phyloP scores from a whole-genome alignment of 768 basidiomycete genomes.

The Symmetrospora coprosmae region DNA sequence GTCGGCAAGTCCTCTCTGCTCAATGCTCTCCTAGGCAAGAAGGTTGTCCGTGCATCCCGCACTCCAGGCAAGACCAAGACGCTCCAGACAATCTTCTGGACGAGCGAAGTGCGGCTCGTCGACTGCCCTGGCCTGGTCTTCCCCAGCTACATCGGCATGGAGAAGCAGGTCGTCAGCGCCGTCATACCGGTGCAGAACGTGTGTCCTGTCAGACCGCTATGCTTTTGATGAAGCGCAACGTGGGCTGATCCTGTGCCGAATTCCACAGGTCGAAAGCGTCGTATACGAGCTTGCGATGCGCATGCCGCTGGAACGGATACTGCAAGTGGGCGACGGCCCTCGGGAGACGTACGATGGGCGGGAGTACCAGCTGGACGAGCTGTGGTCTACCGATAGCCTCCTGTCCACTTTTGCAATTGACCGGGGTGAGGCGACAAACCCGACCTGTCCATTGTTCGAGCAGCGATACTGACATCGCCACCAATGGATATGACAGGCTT shows the following conservation, averaged over 20 bases:
- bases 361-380: conserved; percentile 41
- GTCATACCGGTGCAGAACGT: conserved; percentile 23
- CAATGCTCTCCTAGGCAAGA: conserved; percentile 73
- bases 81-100: conserved; percentile 69
- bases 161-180: conserved; percentile 50
- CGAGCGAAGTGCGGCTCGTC: conserved; percentile 66
- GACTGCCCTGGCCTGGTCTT: conserved; percentile 93
- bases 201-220: neutral
- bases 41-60: conserved; percentile 64
- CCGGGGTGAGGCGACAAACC: conserved; percentile 49
- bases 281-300: conserved; percentile 54
- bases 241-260: too few species aligned
- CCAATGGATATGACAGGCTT: neutral
- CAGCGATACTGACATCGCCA: conserved; percentile 14
- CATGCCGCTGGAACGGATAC: conserved; percentile 63
- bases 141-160: conserved; percentile 68
- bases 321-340: conserved; percentile 44
- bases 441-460: neutral
- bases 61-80: conserved; percentile 57
- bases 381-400: conserved; percentile 78
- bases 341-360: conserved; percentile 44
- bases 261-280: conserved; percentile 68
- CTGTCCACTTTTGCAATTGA: conserved; percentile 59
- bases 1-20: conserved; percentile 86
- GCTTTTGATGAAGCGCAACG: conserved; percentile 39